phyloP scores from a whole-genome alignment of 495 filamentous ascomycete species.

The Aspergillus ellipticus region DNA sequence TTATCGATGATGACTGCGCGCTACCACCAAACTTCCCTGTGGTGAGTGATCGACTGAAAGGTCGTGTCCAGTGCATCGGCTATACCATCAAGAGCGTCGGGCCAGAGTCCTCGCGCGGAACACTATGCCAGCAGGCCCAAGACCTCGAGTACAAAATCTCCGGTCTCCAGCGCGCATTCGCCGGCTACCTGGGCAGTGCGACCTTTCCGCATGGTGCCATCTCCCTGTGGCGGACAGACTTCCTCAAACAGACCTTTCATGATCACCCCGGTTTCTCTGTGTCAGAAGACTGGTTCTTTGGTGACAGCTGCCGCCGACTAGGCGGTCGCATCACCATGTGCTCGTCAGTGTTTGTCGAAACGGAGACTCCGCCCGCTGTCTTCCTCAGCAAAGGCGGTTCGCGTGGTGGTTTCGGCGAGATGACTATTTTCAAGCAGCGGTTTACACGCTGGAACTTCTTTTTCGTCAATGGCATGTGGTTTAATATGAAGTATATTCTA shows the following conservation, averaged over 20 bases:
- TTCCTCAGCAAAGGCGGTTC: slow-evolving; percentile 35
- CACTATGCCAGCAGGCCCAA: slow-evolving; percentile 42
- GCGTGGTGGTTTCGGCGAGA: slow-evolving; percentile 49
- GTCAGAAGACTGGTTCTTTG: slow-evolving; percentile 47
- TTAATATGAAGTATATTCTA: slow-evolving; percentile 44
- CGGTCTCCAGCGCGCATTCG: slow-evolving; percentile 34
- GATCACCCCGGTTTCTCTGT: slow-evolving; percentile 44
- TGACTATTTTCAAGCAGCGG: slow-evolving; percentile 47
- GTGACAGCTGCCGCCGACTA: slow-evolving; percentile 39
- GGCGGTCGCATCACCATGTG: slow-evolving; percentile 49
- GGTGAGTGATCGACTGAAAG: slow-evolving; percentile 34
- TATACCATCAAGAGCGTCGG: slow-evolving; percentile 40
- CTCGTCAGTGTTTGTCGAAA: slow-evolving; percentile 46
- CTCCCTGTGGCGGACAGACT: slow-evolving; percentile 38
- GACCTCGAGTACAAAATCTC: slow-evolving; percentile 48
- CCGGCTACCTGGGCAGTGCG: slow-evolving; percentile 37
- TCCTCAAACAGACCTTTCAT: slow-evolving; percentile 40
- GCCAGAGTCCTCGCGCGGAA: slow-evolving; percentile 32
- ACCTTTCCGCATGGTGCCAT: slow-evolving; percentile 45
- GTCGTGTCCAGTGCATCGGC: slow-evolving; percentile 34
- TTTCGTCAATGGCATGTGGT: slow-evolving; percentile 46
- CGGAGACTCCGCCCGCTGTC: slow-evolving; percentile 40
- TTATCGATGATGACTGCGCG: slow-evolving; percentile 48
- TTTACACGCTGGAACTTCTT: slow-evolving; percentile 53
- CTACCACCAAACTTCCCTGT: slow-evolving; percentile 42